A percentile compares a stretch with the other conserved stretches of the same genome.
Evolutionary conservation across 2,329 filamentous ascomycete species (phyloP).

Genomic region (Alternaria postmessia): DNA sequence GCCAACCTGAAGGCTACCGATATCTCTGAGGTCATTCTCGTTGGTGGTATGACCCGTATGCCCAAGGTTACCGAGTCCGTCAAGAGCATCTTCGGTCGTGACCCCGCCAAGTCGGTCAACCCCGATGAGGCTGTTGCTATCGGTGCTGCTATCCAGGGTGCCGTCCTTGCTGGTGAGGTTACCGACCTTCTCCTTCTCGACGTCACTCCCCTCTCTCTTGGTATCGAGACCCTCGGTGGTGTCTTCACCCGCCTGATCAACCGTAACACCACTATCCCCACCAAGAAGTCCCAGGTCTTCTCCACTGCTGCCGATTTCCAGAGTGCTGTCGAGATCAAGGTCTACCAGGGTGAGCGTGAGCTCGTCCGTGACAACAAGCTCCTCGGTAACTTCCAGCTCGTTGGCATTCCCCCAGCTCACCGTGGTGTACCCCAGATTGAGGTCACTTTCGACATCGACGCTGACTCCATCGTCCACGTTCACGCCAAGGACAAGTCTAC

Average conservation of each 20-base stretch:
- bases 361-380: conserved; percentile 99
- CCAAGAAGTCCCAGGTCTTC: conserved; percentile 99
- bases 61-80: conserved; percentile 96
- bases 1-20: conserved; percentile 90
- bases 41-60: conserved; percentile 99
- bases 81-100: conserved; percentile 95
- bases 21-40: conserved; percentile 96
- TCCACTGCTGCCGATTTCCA: conserved; percentile 98
- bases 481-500: conserved; percentile 99
- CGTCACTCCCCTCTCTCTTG: conserved; percentile 93
- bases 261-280: conserved; percentile 98
- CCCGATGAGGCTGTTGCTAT: conserved; percentile 98
- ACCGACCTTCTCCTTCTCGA: conserved; percentile 95
- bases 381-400: conserved; percentile 98
- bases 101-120: conserved; percentile 98
- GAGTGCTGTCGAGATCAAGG: conserved; percentile 99
- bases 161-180: conserved; percentile 94
- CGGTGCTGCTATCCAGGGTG: conserved; percentile 96
- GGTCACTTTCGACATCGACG: conserved; percentile 98
- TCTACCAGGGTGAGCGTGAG: conserved; percentile 99
- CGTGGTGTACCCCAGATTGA: conserved; percentile 96
- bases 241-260: conserved; percentile 98
- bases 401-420: conserved; percentile 94
- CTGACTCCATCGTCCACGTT: conserved; percentile 96
- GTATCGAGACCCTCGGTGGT: conserved; percentile 98